Base-by-base conservation (phyloP, 495 filamentous ascomycete genomes). In the Podospora fimiseda region DNA sequence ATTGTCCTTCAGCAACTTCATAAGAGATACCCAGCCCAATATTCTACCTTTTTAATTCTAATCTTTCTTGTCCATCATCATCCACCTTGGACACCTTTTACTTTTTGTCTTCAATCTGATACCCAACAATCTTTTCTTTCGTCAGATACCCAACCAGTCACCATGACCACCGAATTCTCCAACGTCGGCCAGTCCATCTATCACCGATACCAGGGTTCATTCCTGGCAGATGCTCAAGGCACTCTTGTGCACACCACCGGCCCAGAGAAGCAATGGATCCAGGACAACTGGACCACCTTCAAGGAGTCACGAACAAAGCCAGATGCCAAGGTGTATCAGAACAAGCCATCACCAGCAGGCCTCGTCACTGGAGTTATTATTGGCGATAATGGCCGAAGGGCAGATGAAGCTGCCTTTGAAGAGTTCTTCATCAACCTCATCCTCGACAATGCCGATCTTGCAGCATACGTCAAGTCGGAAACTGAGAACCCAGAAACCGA, bases 101-200 rank as follows among this genome's bases (percentile, higher is more conserved):
- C n/a, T n/a, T n/a, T n/a, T n/a, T n/a, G n/a, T n/a, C n/a, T n/a
- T n/a, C n/a, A n/a, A n/a, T n/a, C n/a, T n/a, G n/a, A n/a, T n/a
- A n/a, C n/a, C n/a, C n/a, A n/a, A n/a, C n/a, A n/a, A n/a, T n/a
- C 24, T 33, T n/a, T 38, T 2, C 47, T n/a, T 40, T 2, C 15
- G 14, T 19, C 13, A 42, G 20, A 42, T 15, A 19, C 39, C 16
- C 39, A 1, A 40, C 2, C 18, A 36, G 9, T 15, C 15, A 44
- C 8, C 27, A 58, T 58, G 55, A 30, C 14, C 19, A 54, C 53
- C 51, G 56, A 59, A 22, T 39, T 59, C 22, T 39, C 49, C 18
- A 59, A 59, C 24, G 47, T 54, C 18, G 56, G 56, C 7, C 36
- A 47, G 14, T 59, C 56, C 13, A 51, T 59, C 48, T 59, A 51